Evolutionary conservation across 2,329 filamentous ascomycete genomes (phyloP).

Genomic region (Phyllosticta citriasiana): DNA sequence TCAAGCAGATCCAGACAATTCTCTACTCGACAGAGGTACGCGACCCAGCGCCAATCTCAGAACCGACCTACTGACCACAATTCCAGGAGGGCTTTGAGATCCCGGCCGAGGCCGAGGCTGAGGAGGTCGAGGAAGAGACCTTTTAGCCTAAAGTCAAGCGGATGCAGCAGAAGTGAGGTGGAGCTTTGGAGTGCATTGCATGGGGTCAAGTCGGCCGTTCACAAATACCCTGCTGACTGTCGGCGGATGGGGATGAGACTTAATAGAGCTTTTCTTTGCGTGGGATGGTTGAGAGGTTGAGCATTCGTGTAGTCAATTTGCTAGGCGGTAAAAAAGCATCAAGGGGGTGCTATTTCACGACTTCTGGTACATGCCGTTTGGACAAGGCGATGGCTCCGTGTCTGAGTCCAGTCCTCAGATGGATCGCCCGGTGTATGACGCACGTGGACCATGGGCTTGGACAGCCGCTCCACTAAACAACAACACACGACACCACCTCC

Average conservation of each 20-base stretch:
- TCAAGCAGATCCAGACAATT: conserved; percentile 94
- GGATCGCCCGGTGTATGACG: background rate
- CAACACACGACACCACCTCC: background rate
- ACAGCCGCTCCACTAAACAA: background rate
- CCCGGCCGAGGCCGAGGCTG: conserved; percentile 59
- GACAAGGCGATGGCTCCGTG: background rate
- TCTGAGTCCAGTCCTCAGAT: background rate
- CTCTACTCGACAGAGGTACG: conserved; percentile 86
- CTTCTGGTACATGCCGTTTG: background rate
- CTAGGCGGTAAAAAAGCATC: background rate
- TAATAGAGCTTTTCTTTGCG: background rate
- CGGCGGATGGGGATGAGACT: background rate
- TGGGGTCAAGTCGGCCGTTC: conserved; percentile 10
- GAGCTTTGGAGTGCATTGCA: conserved; percentile 8
- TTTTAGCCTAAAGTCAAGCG: conserved; percentile 7
- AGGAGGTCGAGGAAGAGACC: conserved; percentile 51
- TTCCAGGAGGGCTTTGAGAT: conserved; percentile 61
- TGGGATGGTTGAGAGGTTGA: background rate
- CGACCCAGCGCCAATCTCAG: background rate
- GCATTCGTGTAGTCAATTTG: background rate
- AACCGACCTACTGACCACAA: background rate
- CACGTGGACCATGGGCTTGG: background rate
- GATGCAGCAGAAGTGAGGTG: background rate
- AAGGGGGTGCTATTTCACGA: background rate
- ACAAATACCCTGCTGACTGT: conserved; percentile 11